These are phyloP conservation scores for Penicillium sp. DNA, from an alignment of 2,329 filamentous ascomycete species.

Conservation along the genomic window DNA sequence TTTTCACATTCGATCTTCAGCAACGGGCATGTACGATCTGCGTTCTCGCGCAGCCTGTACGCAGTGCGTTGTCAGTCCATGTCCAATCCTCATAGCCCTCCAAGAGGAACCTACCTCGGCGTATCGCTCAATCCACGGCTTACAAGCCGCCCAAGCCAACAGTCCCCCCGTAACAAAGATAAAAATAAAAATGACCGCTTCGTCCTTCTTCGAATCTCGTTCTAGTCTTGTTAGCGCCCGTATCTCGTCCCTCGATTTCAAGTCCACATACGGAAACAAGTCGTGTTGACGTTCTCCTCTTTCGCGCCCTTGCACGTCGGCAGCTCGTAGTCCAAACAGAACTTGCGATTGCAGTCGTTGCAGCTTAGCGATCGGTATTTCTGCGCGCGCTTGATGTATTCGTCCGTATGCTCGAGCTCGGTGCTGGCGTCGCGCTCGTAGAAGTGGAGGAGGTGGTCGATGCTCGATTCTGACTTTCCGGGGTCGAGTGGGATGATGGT, in stretches of 20 bases:
- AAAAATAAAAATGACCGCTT: conserved; percentile 66
- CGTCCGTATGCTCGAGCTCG: conserved; percentile 11
- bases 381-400: conserved; percentile 26
- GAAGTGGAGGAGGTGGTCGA: conserved; percentile 24
- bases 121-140: conserved; percentile 61
- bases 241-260: background rate
- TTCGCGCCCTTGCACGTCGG: conserved; percentile 63
- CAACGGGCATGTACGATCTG: conserved; percentile 54
- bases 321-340: conserved; percentile 64
- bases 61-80: background rate
- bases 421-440: conserved; percentile 18
- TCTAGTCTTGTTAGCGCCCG: conserved; percentile 42
- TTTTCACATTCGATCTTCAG: conserved; percentile 21
- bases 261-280: conserved; percentile 59
- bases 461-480: conserved; percentile 24
- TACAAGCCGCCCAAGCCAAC: conserved; percentile 60
- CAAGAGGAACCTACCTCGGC: conserved; percentile 46
- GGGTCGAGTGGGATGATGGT: conserved; percentile 66
- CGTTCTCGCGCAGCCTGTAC: conserved; percentile 49
- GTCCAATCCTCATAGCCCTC: conserved; percentile 1
- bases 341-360: conserved; percentile 67
- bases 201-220: conserved; percentile 67
- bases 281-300: conserved; percentile 65
- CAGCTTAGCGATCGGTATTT: conserved; percentile 54
- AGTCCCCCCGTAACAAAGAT: conserved; percentile 64